Evolutionary conservation across 2,329 filamentous ascomycete species (phyloP).

Genomic region (Capronia coronata): DNA sequence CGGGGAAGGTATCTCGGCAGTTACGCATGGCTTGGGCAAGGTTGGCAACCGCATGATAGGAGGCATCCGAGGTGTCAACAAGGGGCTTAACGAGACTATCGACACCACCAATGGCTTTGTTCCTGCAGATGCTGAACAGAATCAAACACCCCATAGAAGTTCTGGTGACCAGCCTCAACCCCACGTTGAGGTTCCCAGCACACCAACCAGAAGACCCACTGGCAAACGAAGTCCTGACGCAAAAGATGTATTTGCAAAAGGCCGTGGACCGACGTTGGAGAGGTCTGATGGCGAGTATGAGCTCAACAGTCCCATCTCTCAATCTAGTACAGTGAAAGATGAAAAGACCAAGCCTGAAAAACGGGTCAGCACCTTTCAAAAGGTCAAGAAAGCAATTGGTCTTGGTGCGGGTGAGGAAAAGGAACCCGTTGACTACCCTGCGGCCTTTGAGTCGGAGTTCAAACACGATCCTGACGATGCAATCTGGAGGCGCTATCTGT

Average conservation of each 20-base stretch:
- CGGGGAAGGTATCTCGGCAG: slow-evolving; percentile 46
- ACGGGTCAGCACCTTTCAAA: slow-evolving; percentile 16
- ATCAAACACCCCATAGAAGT: neutral
- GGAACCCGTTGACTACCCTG: slow-evolving; percentile 48
- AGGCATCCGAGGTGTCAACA: slow-evolving; percentile 38
- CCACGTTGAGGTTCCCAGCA: neutral
- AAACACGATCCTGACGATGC: slow-evolving; percentile 59
- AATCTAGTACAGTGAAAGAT: slow-evolving; percentile 22
- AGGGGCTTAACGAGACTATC: slow-evolving; percentile 34
- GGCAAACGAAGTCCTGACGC: slow-evolving; percentile 6
- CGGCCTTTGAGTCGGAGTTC: slow-evolving; percentile 57
- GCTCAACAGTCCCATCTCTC: slow-evolving; percentile 18
- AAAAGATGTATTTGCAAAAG: slow-evolving; percentile 14
- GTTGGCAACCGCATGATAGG: slow-evolving; percentile 43
- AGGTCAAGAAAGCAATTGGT: slow-evolving; percentile 23
- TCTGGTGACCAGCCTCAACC: slow-evolving; percentile 8
- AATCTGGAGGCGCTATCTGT: slow-evolving; percentile 76
- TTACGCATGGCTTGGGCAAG: slow-evolving; percentile 45
- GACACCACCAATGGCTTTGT: slow-evolving; percentile 34
- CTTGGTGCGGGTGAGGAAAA: slow-evolving; percentile 23
- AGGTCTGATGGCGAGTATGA: neutral
- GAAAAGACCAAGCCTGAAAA: slow-evolving; percentile 16
- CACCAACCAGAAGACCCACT: slow-evolving; percentile 1
- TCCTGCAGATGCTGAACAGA: slow-evolving; percentile 7
- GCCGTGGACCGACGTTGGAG: slow-evolving; percentile 8